A percentile compares a stretch with the other conserved stretches of the same genome.
phyloP scores from a whole-genome alignment of 305 asterid genomes.

The Solanum hybrid region DNA sequence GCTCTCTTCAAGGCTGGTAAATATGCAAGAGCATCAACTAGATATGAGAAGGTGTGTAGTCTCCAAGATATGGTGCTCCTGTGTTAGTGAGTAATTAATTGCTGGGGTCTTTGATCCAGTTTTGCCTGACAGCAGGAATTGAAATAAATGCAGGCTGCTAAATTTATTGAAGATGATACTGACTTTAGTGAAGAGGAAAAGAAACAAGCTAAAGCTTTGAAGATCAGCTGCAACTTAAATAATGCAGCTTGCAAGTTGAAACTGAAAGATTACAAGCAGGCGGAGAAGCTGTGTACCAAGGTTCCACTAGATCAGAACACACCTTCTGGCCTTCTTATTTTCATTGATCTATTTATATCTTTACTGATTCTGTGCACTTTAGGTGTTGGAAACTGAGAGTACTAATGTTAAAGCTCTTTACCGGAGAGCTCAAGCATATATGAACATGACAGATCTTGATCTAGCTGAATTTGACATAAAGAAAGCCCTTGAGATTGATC shows the following conservation, averaged over 20 bases:
- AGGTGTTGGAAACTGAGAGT: slow-evolving; percentile 37
- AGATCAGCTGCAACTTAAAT: slow-evolving; percentile 32
- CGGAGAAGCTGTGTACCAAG: slow-evolving; percentile 38
- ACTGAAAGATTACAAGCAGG: slow-evolving; percentile 37
- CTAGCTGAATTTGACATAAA: slow-evolving; percentile 38
- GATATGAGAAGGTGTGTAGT: slow-evolving; percentile 66
- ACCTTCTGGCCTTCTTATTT: not conserved
- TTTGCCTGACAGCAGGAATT: not conserved
- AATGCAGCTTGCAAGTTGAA: slow-evolving; percentile 45
- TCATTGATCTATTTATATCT: not conserved
- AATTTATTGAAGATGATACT: slow-evolving; percentile 31
- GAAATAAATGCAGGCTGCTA: slow-evolving; percentile 27
- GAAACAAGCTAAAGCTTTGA: slow-evolving; percentile 29
- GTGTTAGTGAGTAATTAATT: not conserved
- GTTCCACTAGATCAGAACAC: slow-evolving; percentile 9
- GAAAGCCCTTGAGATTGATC: slow-evolving; percentile 49
- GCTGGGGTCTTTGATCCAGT: not conserved
- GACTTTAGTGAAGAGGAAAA: slow-evolving; percentile 38
- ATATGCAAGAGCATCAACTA: slow-evolving; percentile 57
- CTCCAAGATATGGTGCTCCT: not conserved
- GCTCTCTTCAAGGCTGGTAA: slow-evolving; percentile 64
- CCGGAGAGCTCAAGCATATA: slow-evolving; percentile 39
- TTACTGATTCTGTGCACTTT: too few species aligned
- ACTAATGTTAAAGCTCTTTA: slow-evolving; percentile 43
- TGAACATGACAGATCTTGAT: slow-evolving; percentile 33